Evolutionary conservation across 2,329 filamentous ascomycete species (phyloP).

Genomic region (Davidsoniella virescens): DNA sequence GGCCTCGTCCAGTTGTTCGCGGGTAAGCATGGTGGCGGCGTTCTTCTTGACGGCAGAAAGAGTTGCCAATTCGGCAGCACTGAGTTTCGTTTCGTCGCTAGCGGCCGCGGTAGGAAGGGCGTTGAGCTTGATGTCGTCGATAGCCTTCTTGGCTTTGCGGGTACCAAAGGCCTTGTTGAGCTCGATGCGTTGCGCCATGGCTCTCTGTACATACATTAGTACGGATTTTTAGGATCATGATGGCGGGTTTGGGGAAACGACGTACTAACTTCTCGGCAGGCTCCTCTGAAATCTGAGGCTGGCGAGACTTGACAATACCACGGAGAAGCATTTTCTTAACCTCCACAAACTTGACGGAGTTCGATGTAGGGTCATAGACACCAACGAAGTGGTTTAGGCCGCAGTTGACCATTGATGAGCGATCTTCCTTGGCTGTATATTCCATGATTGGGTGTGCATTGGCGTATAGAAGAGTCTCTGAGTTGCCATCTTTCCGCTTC

Average conservation of each 20-base stretch:
- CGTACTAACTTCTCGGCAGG: conserved; percentile 21
- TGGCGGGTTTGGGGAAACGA: not conserved
- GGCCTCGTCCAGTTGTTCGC: conserved; percentile 46
- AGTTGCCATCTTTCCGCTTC: conserved; percentile 22
- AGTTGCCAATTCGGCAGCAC: conserved; percentile 40
- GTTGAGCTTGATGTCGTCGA: conserved; percentile 52
- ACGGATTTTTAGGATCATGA: not conserved
- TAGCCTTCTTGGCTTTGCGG: conserved; percentile 69
- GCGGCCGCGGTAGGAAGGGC: conserved; percentile 39
- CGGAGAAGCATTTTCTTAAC: conserved; percentile 48
- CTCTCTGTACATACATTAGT: conserved; percentile 28
- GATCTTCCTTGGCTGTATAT: conserved; percentile 35
- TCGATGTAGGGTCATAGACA: conserved; percentile 44
- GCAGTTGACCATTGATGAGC: conserved; percentile 18
- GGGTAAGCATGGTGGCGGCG: conserved; percentile 49
- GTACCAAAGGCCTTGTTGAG: conserved; percentile 70
- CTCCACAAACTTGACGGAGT: conserved; percentile 42
- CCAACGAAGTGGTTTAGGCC: conserved; percentile 48
- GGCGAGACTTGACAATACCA: conserved; percentile 39
- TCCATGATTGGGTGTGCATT: conserved; percentile 39
- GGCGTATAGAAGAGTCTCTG: conserved; percentile 42
- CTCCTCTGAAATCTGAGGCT: conserved; percentile 26
- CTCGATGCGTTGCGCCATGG: conserved; percentile 46
- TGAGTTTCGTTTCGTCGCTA: conserved; percentile 31
- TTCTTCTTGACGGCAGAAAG: conserved; percentile 46